phyloP scores from a whole-genome alignment of 441 rosid genomes.

The Corymbia citriodora region DNA sequence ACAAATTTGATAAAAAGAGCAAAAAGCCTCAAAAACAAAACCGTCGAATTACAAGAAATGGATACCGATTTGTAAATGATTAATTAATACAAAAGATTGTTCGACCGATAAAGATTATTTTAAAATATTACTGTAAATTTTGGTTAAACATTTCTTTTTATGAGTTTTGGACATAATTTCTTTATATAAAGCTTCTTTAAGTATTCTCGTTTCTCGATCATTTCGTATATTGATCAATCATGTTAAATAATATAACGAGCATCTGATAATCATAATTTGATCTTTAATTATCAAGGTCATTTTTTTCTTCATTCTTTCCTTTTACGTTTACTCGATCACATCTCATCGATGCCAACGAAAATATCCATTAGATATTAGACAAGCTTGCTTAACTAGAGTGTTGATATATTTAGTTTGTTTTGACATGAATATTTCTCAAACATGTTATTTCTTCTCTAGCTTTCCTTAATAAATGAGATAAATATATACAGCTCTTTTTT shows the following conservation, averaged over 20 bases:
- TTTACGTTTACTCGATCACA: not conserved
- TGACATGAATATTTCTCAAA: not conserved
- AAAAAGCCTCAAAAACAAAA: not conserved
- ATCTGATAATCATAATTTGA: rapidly evolving
- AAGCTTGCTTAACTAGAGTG: not conserved
- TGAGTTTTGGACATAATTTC: not conserved
- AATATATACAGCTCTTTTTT: too few species aligned
- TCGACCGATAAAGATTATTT: not conserved
- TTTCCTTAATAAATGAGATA: not conserved
- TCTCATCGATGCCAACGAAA: not conserved
- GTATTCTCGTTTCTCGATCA: not conserved
- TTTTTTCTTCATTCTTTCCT: not conserved
- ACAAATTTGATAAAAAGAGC: not conserved
- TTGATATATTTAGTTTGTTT: not conserved
- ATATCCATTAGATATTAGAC: not conserved
- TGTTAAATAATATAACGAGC: rapidly evolving
- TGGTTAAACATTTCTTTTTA: not conserved
- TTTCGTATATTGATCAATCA: not conserved
- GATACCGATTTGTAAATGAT: not conserved
- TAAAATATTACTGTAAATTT: not conserved
- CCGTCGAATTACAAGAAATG: not conserved
- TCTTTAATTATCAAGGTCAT: not conserved
- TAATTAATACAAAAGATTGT: not conserved
- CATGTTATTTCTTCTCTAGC: not conserved
- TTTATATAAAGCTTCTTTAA: not conserved